Base-by-base conservation (phyloP, 805 yeast genomes). In the Wickerhamiella qilinensis region DNA sequence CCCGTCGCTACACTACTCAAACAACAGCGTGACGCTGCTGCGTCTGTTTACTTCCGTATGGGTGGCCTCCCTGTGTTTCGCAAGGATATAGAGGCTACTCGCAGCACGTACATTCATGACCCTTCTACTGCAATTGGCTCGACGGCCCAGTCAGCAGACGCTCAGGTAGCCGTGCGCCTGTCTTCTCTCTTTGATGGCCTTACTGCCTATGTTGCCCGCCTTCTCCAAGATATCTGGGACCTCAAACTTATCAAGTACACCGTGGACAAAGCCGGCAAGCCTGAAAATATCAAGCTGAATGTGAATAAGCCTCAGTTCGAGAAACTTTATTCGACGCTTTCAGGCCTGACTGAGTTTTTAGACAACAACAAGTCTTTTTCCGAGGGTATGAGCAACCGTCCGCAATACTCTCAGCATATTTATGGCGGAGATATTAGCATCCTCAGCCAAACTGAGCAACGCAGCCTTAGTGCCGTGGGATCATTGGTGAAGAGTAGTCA, bases 181-280 rank as follows among this genome's bases (percentile, higher is more conserved):
- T 82, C 94, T 58, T 93, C 94, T 48, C 66, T 95, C 47, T 85
- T 86, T 50, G 86, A 83, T 55, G 97, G 95, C 35, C 71, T 83
- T 15, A 77, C 88, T 12, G 67, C 84, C 20, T 69, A 85, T 42
- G 64, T 85, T 24, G 69, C 94, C 1, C 70, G 97, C 47, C 57
- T 86, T 15, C 73, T 88, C 45, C 69, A 93, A 45, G 77, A 75
- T 16, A 65, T 75, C 35, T 91, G 99, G 99, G 67, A 67, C 39
- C 64, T 64, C 27, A 76, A 73, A 38, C 79, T 86, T 2, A 81
- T 88, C 48, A 29, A 29, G 17, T 37, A 42, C 17, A 15, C 34
- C 24, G 22, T 34, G 34, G 37, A 32, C 31, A 42, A 41, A 28
- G 43, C 35, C 5, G 43, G 35, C 32, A 37, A 41, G 20, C 39